Percentiles rank a stretch among this genome's conserved stretches.
Conservation (phyloP, 768 basidiomycete genomes). For the Gloeopeniophorella convolvens region DNA sequence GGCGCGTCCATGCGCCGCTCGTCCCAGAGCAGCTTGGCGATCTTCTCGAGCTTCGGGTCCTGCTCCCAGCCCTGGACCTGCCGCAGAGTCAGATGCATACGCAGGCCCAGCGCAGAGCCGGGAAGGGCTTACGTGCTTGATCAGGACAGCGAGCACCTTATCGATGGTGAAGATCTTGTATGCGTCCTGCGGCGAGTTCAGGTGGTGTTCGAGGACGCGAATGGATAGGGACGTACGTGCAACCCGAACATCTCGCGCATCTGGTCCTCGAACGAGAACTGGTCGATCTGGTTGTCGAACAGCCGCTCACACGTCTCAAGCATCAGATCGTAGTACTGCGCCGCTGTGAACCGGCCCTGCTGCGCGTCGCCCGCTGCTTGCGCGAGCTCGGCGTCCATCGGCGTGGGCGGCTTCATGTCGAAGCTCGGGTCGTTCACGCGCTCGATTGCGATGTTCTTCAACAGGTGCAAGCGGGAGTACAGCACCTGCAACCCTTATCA, state of each 20-base stretch:
- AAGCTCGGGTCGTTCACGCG: constrained; percentile 30
- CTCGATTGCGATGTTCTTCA: constrained; percentile 63
- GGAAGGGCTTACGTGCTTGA: constrained; percentile 66
- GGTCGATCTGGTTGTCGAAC: constrained; percentile 91
- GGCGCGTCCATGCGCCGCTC: constrained; percentile 54
- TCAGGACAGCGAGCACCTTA: constrained; percentile 78
- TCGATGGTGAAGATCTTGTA: constrained; percentile 94
- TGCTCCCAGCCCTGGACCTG: constrained; percentile 63
- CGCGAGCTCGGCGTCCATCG: constrained; percentile 35
- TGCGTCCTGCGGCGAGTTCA: constrained; percentile 41
- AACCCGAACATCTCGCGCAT: constrained; percentile 84
- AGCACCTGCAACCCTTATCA: constrained; percentile 48
- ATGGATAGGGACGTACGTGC: constrained; percentile 39
- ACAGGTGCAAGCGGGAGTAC: constrained; percentile 71
- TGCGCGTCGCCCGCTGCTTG: constrained; percentile 21
- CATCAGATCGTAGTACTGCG: constrained; percentile 75
- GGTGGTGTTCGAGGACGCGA: neutral
- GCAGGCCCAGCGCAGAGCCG: neutral
- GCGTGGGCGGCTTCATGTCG: constrained; percentile 26
- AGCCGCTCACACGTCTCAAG: constrained; percentile 84
- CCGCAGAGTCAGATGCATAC: neutral
- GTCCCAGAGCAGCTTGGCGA: constrained; percentile 62
- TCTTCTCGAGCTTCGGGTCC: constrained; percentile 64
- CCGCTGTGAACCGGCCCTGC: constrained; percentile 36
- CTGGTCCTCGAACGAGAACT: constrained; percentile 82